Evolutionary conservation across 345 rosid genomes (phyloP), one percentile per base, ranked within the genome.

Genomic region (Jatropha curcas): DNA sequence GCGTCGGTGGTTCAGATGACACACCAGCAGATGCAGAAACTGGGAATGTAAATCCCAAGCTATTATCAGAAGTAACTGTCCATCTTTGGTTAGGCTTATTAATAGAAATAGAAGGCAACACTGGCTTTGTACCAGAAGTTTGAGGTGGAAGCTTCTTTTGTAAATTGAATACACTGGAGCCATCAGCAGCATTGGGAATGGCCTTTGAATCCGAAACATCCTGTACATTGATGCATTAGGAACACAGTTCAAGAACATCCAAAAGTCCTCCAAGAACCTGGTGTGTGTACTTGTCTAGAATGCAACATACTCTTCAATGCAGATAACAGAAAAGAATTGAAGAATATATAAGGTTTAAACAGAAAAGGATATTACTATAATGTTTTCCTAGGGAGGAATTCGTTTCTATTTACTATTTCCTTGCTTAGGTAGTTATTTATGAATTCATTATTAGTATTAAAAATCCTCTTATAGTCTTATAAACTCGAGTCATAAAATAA

Each of bases 1-100:
- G 98, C 1, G 98, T 90, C 57, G 94, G 96, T 55, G 95, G 94
- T 87, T 94, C 98, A 33, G 92, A 84, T 9, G 76, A 76, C 16
- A 70, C 74, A 19, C 88, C 89, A 39, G 81, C 77, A 14, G 88
- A 70, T 67, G 87, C 73, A 74, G 94, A 77, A 68, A 89, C 83
- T 1, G 92, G 98, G 80, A 95, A 95, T 39, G 88, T 86, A 76
- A 90, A 92, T 56, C 94, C 86, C 0, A 73, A 7, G 74, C 79
- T 85, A 58, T 75, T 73, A 60, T 87, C 92, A 13, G 89, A 80
- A 52, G 97, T 76, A 69, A 76, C 72, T 37, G 75, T 65, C 88
- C 89, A 83, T 77, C 74, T 86, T 57, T 78, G 84, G 46, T 62
- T 81, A 31, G 88, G 88, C 79, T 86, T 95, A 71, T 68, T 58